A percentile compares a stretch with the other conserved stretches of the same genome.
phyloP scores from a whole-genome alignment of 2,329 filamentous ascomycete genomes.

The Trichoderma atrobrunneum region DNA sequence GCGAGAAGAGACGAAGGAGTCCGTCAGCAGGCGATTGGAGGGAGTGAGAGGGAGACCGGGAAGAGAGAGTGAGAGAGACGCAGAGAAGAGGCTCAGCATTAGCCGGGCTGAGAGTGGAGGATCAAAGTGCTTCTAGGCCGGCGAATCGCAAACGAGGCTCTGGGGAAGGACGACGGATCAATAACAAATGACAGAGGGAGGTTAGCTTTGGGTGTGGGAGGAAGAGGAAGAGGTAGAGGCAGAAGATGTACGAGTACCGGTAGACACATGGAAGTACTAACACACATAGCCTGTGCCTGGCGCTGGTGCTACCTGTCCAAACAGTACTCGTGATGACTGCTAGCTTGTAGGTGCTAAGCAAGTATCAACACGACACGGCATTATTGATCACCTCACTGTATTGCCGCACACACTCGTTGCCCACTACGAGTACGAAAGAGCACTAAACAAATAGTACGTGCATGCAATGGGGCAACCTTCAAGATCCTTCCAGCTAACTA shows the following conservation, averaged over 20 bases:
- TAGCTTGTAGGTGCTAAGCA: not conserved
- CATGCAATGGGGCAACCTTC: conserved; percentile 1
- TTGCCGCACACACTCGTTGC: not conserved
- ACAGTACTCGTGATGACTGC: not conserved
- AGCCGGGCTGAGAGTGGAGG: not conserved
- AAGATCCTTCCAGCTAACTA: conserved; percentile 9
- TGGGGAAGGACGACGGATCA: not conserved
- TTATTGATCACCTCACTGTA: not conserved
- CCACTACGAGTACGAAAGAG: not conserved
- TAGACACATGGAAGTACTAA: not conserved
- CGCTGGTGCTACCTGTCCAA: not conserved
- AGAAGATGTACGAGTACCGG: not conserved
- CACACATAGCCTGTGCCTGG: not conserved
- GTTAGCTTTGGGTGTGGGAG: conserved; percentile 1
- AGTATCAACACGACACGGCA: not conserved
- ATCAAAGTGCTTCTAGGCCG: not conserved
- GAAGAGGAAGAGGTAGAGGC: not conserved
- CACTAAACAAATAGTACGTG: not conserved
- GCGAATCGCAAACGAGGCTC: not conserved
- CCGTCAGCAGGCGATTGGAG: conserved; percentile 1
- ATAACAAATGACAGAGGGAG: not conserved
- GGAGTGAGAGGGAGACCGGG: not conserved
- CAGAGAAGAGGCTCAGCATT: not conserved
- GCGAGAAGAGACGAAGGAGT: not conserved
- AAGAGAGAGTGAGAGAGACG: not conserved